Conservation (phyloP, 2,329 filamentous ascomycete species). For the Pyricularia sp. region DNA sequence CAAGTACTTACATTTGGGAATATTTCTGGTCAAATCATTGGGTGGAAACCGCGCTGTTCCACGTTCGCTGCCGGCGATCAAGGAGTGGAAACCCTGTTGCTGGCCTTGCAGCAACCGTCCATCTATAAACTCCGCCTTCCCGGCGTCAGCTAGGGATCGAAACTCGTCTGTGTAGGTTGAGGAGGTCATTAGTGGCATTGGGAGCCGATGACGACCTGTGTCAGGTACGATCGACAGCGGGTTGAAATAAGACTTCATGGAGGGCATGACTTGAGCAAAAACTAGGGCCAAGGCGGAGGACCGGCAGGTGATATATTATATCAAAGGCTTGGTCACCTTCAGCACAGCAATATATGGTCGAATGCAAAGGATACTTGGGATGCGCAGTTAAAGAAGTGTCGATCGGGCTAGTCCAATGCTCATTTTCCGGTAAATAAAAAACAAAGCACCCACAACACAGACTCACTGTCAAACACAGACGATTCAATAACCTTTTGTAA, state of each 20-base stretch:
- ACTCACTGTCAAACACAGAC: not conserved
- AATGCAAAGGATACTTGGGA: not conserved
- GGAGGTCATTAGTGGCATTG: not conserved
- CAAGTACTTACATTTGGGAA: not conserved
- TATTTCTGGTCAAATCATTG: not conserved
- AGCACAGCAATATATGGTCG: not conserved
- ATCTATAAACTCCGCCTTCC: not conserved
- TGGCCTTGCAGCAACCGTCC: not conserved
- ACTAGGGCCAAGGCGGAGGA: not conserved
- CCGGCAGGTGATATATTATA: not conserved
- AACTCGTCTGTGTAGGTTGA: not conserved
- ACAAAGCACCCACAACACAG: not conserved
- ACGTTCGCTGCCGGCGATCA: not conserved
- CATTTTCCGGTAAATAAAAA: not conserved
- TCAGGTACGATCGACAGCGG: not conserved
- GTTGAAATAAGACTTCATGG: not conserved
- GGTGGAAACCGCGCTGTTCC: not conserved
- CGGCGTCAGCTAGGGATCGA: not conserved
- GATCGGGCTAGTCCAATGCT: not conserved
- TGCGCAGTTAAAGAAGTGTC: not conserved
- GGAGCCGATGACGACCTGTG: not conserved
- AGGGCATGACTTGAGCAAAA: not conserved
- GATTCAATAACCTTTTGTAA: not conserved
- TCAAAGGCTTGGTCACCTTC: not conserved
- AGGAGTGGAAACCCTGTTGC: not conserved